Evolutionary conservation across 176 grass and related monocot species (phyloP).

Genomic region (Neostapfia colusana): DNA sequence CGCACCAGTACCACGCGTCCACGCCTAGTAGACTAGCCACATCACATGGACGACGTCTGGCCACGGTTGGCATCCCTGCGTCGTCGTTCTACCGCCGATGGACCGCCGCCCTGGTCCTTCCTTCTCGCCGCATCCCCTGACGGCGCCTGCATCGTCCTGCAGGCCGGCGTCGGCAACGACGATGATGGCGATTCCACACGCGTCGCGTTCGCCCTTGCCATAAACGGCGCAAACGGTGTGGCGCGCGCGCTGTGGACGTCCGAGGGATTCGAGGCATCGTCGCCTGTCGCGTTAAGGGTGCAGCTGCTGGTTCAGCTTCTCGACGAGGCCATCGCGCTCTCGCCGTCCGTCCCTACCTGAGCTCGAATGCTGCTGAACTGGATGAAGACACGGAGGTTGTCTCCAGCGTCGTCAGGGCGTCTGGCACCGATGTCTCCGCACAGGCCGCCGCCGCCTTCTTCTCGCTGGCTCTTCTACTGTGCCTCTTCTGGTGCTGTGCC

Average conservation of each 20-base stretch:
- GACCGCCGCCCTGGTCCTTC: conserved; percentile 21
- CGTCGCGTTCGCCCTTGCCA: conserved; percentile 53
- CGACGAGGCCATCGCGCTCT: conserved; percentile 50
- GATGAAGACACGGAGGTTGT: conserved; percentile 32
- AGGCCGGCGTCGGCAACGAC: conserved; percentile 24
- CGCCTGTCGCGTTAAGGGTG: conserved; percentile 11
- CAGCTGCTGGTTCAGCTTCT: conserved; percentile 68
- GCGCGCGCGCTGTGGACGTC: conserved; percentile 61
- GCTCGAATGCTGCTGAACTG: neutral
- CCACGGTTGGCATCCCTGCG: conserved; percentile 50
- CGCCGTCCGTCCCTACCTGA: conserved; percentile 43
- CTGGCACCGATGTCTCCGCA: conserved; percentile 10
- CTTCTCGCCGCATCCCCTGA: conserved; percentile 40
- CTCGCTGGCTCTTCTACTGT: conserved; percentile 63
- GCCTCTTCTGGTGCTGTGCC: conserved; percentile 80
- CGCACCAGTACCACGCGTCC: too few relatives aligned
- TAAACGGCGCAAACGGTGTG: conserved; percentile 33
- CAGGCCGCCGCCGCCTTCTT: conserved; percentile 46
- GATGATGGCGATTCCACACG: neutral
- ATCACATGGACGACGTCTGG: conserved; percentile 79
- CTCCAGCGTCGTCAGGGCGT: neutral
- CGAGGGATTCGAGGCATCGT: conserved; percentile 21
- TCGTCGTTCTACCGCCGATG: conserved; percentile 18
- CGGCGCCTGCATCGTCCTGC: conserved; percentile 55
- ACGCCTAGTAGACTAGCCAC: neutral